Evolutionary conservation across 2,329 filamentous ascomycete genomes (phyloP), one percentile per base, ranked within the genome.

Genomic region (Ophiostoma tasmaniense): DNA sequence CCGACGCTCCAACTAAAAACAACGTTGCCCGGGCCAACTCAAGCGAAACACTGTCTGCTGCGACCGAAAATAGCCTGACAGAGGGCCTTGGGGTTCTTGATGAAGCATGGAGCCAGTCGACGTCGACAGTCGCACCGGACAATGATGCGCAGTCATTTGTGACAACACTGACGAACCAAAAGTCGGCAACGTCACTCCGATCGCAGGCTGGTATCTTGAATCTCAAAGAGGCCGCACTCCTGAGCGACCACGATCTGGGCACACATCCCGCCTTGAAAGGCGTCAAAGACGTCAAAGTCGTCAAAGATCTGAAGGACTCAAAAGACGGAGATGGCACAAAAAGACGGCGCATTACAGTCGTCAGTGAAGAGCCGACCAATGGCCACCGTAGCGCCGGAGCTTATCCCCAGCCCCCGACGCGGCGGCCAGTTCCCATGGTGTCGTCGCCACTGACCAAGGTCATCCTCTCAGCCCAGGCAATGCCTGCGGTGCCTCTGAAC

Each of bases 381-480:
- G n/a, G 7, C 17, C n/a, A 8, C n/a, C 55, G 25, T 14, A 17
- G 4, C 50, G 17, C 55, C 13, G 25, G 14, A 30, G 25, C 17
- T 4, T 61, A 61, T 14, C 25, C 13, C 11, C 25, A 33, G 25
- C 13, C 13, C 3, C 55, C 30, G 17, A 25, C 78, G 4, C 73
- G 78, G 25, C 77, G 75, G 64, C 30, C 55, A 7, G 77, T 73
- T 0, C 76, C 76, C 2, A 59, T 74, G 42, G 61, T 71, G 2
- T 28, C 74, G 67, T 64, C 71, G 73, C 22, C 69, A 68, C 22
- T 72, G 72, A 39, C 72, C 72, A 37, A 74, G 73, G 6, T 70
- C 2, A 71, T 71, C 39, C 72, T 66, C 3, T 62, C 71, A 0
- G 68, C 68, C 67, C 68, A 69, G 30, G 68, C 69, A 33, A 28